Conservation (phyloP, 1,139 yeast genomes). For the Geotrichum citri-aurantii region DNA sequence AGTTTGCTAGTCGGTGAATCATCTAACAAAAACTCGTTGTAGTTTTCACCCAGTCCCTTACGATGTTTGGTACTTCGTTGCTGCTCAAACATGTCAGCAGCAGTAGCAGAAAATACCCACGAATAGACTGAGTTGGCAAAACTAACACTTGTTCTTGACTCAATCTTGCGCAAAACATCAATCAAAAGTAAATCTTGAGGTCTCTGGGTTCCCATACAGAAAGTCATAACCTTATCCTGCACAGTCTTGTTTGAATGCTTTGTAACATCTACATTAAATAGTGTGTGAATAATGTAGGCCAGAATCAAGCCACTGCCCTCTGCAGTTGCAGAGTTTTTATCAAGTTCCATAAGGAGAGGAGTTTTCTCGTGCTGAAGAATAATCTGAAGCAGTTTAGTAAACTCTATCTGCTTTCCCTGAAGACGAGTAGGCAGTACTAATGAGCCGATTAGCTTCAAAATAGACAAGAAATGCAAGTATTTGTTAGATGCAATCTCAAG, state of each 20-base stretch:
- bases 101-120: constrained; percentile 18
- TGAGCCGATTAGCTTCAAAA: constrained; percentile 44
- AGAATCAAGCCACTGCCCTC: constrained; percentile 17
- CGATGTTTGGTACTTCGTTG: background rate
- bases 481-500: constrained; percentile 54
- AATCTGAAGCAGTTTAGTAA: constrained; percentile 57
- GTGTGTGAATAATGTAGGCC: constrained; percentile 27
- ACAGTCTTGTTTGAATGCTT: constrained; percentile 45
- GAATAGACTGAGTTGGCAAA: constrained; percentile 18
- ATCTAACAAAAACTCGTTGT: constrained; percentile 10
- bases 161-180: constrained; percentile 50
- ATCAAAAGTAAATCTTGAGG: constrained; percentile 61
- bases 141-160: constrained; percentile 30
- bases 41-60: constrained; percentile 13
- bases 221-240: constrained; percentile 45
- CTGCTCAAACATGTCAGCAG: constrained; percentile 16
- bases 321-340: background rate
- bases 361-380: constrained; percentile 46
- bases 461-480: constrained; percentile 44
- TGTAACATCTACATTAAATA: constrained; percentile 39
- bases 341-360: constrained; percentile 13
- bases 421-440: constrained; percentile 36
- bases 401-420: constrained; percentile 36
- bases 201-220: constrained; percentile 58
- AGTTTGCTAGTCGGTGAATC: constrained; percentile 15